phyloP scores from a whole-genome alignment of 257 asterid species.

The Solanum dulcamara region DNA sequence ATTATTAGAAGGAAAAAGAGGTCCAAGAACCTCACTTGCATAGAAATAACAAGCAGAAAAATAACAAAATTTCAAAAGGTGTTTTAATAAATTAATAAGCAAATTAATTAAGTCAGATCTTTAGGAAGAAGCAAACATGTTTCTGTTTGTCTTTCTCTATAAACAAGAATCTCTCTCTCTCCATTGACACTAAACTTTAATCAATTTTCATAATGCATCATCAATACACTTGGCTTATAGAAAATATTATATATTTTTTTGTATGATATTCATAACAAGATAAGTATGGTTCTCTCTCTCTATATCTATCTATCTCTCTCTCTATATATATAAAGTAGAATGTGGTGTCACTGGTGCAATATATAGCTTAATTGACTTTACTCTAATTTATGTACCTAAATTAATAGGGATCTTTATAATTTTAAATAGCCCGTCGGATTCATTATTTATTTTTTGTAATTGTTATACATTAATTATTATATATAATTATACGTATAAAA shows the following conservation, averaged over 20 bases:
- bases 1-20: conserved; percentile 2
- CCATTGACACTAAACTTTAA: conserved; percentile 45
- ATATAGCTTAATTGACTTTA: conserved; percentile 7
- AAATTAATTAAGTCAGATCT: conserved; percentile 58
- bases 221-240: conserved; percentile 22
- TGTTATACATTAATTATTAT: not conserved
- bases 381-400: not conserved
- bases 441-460: not conserved
- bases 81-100: conserved; percentile 7
- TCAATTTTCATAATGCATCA: conserved; percentile 35
- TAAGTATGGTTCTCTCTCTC: too few relatives aligned
- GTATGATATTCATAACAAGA: conserved; percentile 14
- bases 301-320: too few relatives aligned
- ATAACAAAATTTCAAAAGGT: conserved; percentile 44
- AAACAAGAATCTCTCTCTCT: conserved; percentile 41
- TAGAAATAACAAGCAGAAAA: conserved; percentile 59
- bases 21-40: conserved; percentile 35
- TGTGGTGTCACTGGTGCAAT: conserved; percentile 3
- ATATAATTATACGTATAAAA: too few relatives aligned
- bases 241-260: not conserved
- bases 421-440: not conserved
- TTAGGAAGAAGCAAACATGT: conserved; percentile 47
- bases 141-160: conserved; percentile 74
- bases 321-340: too few relatives aligned
- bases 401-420: not conserved